Conservation (phyloP, 345 rosid genomes). For the Linum lewisii region DNA sequence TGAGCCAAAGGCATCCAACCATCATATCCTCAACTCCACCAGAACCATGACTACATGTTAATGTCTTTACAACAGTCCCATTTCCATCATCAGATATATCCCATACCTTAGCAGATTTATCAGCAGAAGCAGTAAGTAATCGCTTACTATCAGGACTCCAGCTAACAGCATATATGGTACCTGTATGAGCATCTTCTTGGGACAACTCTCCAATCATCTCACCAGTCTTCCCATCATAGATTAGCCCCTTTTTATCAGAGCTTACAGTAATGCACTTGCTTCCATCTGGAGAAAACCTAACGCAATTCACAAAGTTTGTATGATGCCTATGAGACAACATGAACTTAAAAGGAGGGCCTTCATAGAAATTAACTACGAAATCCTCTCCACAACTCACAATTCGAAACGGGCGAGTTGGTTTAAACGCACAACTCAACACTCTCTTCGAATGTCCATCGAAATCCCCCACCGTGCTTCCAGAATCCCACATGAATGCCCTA, state of each 20-base stretch:
- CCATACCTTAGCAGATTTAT: constrained; percentile 95
- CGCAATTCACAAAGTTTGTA: constrained; percentile 88
- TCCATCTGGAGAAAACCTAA: constrained; percentile 93
- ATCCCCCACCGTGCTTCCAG: constrained; percentile 88
- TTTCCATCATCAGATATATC: constrained; percentile 64
- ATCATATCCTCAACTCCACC: constrained; percentile 94
- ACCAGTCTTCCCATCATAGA: constrained; percentile 77
- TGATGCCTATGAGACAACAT: constrained; percentile 82
- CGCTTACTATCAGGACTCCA: constrained; percentile 93
- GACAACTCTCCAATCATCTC: constrained; percentile 74
- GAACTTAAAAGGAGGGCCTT: constrained; percentile 99
- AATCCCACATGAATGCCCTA: constrained; percentile 99
- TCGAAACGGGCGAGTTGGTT: constrained; percentile 83
- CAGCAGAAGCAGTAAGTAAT: constrained; percentile 94
- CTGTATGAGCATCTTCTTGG: constrained; percentile 75
- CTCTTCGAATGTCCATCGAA: constrained; percentile 92
- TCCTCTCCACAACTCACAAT: constrained; percentile 94
- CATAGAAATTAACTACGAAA: constrained; percentile 82
- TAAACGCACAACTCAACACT: constrained; percentile 84
- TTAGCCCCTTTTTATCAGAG: constrained; percentile 82
- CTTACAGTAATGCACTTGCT: constrained; percentile 84
- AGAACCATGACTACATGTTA: constrained; percentile 46
- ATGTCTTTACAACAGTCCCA: constrained; percentile 62
- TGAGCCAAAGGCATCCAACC: constrained; percentile 92
- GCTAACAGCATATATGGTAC: constrained; percentile 82